phyloP scores from a whole-genome alignment of 805 yeast genomes.

The Nakazawaea holstii region DNA sequence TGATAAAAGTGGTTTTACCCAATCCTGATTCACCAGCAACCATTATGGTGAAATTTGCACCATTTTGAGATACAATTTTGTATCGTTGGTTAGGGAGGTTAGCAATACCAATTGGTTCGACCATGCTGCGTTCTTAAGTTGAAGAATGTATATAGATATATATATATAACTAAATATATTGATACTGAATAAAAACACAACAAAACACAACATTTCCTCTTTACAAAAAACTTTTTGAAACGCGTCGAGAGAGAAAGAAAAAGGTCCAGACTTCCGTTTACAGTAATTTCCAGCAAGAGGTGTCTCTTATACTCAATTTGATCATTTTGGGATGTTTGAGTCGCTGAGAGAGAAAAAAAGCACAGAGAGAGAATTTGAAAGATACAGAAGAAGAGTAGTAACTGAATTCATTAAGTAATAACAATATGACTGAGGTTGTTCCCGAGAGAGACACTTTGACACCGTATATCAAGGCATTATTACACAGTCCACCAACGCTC shows the following conservation, averaged over 20 bases:
- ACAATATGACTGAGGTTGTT: background rate
- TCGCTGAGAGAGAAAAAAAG: no score
- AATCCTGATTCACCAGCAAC: slow-evolving; percentile 89
- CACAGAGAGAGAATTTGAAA: no score
- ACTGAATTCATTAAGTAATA: background rate
- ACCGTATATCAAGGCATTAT: slow-evolving; percentile 62
- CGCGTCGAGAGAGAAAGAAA: no score
- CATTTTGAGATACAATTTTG: slow-evolving; percentile 69
- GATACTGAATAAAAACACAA: background rate
- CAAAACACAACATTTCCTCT: background rate
- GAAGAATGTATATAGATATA: background rate
- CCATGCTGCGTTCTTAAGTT: slow-evolving; percentile 5
- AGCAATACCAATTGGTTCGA: slow-evolving; percentile 63
- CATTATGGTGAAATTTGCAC: slow-evolving; percentile 75
- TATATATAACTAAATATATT: background rate
- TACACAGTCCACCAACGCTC: slow-evolving; percentile 55
- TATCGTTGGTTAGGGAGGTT: slow-evolving; percentile 76
- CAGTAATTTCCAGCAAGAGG: no score
- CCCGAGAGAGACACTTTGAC: slow-evolving; percentile 17
- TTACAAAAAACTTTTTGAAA: no score
- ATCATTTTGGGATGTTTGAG: no score
- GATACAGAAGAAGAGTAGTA: no score
- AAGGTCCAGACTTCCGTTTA: no score
- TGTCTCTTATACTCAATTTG: no score
- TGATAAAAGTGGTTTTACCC: slow-evolving; percentile 89